Percentiles rank a stretch among this genome's conserved stretches.
Conservation (phyloP, 2,329 filamentous ascomycete genomes). For the Dactylella cylindrospora region DNA sequence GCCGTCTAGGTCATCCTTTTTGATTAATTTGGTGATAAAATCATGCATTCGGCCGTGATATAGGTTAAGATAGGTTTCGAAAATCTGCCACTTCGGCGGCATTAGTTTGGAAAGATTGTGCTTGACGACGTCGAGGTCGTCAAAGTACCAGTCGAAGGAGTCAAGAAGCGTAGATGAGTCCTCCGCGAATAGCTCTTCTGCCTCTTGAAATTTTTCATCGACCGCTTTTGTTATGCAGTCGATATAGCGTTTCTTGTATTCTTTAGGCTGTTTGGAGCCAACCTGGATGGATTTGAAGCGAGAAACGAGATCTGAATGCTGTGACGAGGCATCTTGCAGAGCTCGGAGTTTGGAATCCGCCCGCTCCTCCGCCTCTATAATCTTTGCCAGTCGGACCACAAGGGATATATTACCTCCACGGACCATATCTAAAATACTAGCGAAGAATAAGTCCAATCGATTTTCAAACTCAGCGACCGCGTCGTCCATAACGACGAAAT, state of each 20-base stretch:
- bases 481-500: constrained; percentile 82
- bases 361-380: constrained; percentile 95
- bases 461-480: constrained; percentile 95
- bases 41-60: constrained; percentile 97
- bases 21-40: constrained; percentile 78
- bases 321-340: constrained; percentile 88
- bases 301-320: constrained; percentile 79
- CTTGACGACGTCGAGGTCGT: constrained; percentile 92
- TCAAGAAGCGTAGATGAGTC: constrained; percentile 84
- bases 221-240: constrained; percentile 74
- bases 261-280: constrained; percentile 84
- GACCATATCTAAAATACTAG: constrained; percentile 85
- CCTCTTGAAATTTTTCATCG: constrained; percentile 70
- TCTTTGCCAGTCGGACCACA: constrained; percentile 84
- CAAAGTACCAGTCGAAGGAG: constrained; percentile 93
- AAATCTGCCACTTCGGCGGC: constrained; percentile 96
- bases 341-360: constrained; percentile 89
- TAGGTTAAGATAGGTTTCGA: constrained; percentile 82
- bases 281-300: constrained; percentile 93
- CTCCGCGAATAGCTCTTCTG: constrained; percentile 73
- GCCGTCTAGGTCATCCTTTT: constrained; percentile 80
- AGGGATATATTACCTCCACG: constrained; percentile 83
- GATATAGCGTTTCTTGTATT: constrained; percentile 95
- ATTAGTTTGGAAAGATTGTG: constrained; percentile 87
- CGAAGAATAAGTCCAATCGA: constrained; percentile 81